Conservation (phyloP, 352 stramenopile genomes). For the Peronosclerospora sorghi region DNA sequence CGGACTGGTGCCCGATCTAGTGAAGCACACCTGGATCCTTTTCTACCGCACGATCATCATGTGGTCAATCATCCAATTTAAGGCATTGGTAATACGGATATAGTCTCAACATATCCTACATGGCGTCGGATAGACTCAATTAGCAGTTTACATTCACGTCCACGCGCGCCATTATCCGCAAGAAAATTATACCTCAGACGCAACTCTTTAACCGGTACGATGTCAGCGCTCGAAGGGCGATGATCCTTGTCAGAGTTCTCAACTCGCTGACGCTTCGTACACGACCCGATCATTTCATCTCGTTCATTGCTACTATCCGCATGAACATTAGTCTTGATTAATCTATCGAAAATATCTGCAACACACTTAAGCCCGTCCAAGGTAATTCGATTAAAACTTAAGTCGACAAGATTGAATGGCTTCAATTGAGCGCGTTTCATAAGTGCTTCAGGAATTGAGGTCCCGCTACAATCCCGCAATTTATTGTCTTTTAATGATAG, state of each 20-base stretch:
- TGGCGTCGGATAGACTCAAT: too few relatives aligned
- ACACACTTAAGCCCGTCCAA: conserved; percentile 30
- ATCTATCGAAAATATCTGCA: conserved; percentile 21
- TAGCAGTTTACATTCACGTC: conserved; percentile 12
- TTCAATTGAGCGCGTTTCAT: conserved; percentile 27
- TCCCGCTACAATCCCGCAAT: conserved; percentile 41
- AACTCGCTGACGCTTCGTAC: conserved; percentile 24
- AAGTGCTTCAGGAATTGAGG: conserved; percentile 36
- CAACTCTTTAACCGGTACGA: conserved; percentile 30
- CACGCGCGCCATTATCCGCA: conserved; percentile 5
- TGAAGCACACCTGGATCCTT: too few relatives aligned
- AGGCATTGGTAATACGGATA: too few relatives aligned
- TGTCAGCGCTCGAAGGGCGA: not conserved
- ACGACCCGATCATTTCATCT: not conserved
- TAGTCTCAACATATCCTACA: too few relatives aligned
- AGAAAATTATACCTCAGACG: conserved; percentile 66
- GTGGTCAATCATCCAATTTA: too few relatives aligned
- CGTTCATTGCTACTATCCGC: not conserved
- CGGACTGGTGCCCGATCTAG: too few relatives aligned
- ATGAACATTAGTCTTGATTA: not conserved
- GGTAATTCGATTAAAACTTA: conserved; percentile 69
- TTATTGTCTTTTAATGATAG: conserved; percentile 65
- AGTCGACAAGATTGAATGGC: conserved; percentile 39
- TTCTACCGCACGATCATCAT: too few relatives aligned
- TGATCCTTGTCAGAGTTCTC: conserved; percentile 4